Percentiles rank a stretch among this genome's conserved stretches.
Conservation (phyloP, 768 basidiomycete genomes). For the Hericium alpestre region DNA sequence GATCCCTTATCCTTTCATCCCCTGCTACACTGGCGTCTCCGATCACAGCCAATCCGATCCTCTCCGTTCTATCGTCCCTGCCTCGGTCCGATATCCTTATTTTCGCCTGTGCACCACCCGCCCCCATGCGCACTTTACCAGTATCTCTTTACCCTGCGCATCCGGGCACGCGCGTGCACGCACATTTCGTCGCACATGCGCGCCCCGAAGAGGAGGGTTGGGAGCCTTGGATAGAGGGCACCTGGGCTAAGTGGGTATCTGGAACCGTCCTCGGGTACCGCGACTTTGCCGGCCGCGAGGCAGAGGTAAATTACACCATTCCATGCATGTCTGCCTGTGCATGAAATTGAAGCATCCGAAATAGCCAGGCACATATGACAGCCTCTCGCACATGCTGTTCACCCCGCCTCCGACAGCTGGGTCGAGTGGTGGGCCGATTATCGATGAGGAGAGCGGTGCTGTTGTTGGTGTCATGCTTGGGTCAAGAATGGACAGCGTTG, state of each 20-base stretch:
- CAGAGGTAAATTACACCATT: slow-evolving; percentile 29
- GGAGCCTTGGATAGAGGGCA: slow-evolving; percentile 42
- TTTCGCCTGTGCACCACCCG: slow-evolving; percentile 19
- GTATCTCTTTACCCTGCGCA: slow-evolving; percentile 54
- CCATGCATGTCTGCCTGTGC: background rate
- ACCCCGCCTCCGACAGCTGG: slow-evolving; percentile 46
- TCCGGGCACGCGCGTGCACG: slow-evolving; percentile 33
- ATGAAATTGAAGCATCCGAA: background rate
- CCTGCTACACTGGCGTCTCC: slow-evolving; percentile 22
- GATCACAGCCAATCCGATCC: slow-evolving; percentile 24
- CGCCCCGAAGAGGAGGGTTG: slow-evolving; percentile 29
- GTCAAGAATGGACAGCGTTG: slow-evolving; percentile 42
- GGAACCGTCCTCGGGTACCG: slow-evolving; percentile 48
- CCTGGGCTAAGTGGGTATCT: slow-evolving; percentile 42
- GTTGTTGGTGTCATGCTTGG: slow-evolving; percentile 59
- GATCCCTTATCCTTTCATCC: slow-evolving; percentile 34
- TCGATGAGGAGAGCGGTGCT: slow-evolving; percentile 49
- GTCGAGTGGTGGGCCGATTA: slow-evolving; percentile 61
- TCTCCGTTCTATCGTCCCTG: slow-evolving; percentile 41
- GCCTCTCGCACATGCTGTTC: slow-evolving; percentile 47
- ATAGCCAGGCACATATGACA: slow-evolving; percentile 61
- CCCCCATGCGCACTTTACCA: slow-evolving; percentile 36
- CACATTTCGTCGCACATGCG: slow-evolving; percentile 42
- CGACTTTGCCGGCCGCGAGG: slow-evolving; percentile 47
- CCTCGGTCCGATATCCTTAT: slow-evolving; percentile 49